Conservation (phyloP, 208 protist genomes). For the Wallacemonas sp. region DNA sequence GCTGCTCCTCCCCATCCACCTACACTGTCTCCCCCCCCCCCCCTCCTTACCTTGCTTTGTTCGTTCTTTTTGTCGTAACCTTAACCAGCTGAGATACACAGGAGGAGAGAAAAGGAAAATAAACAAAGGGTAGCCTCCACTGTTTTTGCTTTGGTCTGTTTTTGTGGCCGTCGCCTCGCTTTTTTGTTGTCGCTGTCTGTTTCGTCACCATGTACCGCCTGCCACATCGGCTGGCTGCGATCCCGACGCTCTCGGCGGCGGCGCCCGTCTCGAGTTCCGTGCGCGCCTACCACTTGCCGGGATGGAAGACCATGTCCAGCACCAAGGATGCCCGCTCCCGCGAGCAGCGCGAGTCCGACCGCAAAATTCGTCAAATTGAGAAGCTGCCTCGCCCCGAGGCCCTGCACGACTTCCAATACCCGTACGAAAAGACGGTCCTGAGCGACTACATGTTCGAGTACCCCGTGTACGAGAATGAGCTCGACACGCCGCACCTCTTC, state of each 20-base stretch:
- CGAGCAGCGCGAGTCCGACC: slow-evolving; percentile 86
- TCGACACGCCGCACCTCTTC: slow-evolving; percentile 89
- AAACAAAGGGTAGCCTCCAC: no score
- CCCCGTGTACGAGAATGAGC: slow-evolving; percentile 87
- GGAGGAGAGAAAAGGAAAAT: no score
- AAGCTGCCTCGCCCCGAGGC: slow-evolving; percentile 86
- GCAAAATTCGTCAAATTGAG: slow-evolving; percentile 87
- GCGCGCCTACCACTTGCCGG: slow-evolving; percentile 73
- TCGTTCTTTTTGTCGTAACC: no score
- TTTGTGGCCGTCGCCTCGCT: no score
- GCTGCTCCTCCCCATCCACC: no score
- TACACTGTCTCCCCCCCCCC: no score
- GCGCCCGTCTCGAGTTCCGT: background rate
- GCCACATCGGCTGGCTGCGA: background rate
- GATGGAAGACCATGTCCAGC: slow-evolving; percentile 85
- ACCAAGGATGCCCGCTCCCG: slow-evolving; percentile 85
- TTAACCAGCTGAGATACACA: no score
- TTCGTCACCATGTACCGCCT: slow-evolving; percentile 3
- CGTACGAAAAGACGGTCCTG: slow-evolving; percentile 88
- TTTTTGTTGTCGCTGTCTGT: no score
- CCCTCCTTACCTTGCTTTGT: no score
- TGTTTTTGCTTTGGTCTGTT: no score
- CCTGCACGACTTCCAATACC: slow-evolving; percentile 90
- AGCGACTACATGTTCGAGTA: slow-evolving; percentile 92
- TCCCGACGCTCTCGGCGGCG: background rate